These are phyloP conservation scores for Zygotorulaspora chibaensis DNA, from an alignment of 805 yeast species.

Conservation along the genomic window DNA sequence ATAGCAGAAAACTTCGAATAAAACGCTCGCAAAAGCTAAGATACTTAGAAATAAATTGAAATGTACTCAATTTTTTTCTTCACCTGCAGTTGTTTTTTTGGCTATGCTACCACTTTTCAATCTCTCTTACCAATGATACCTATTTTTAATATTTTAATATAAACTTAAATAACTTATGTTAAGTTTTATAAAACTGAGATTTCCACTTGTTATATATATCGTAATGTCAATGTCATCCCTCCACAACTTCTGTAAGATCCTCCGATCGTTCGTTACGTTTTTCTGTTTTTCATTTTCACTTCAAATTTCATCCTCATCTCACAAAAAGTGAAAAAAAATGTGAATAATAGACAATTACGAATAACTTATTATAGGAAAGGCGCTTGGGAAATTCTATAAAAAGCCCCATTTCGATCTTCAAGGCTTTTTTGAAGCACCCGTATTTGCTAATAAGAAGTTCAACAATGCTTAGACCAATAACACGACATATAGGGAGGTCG, in stretches of 20 bases:
- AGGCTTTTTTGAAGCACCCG: background rate
- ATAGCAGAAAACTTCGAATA: slow-evolving; percentile 33
- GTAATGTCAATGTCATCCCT: too few species aligned
- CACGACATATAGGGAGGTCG: slow-evolving; percentile 11
- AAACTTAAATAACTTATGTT: background rate
- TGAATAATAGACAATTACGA: background rate
- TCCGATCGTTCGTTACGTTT: background rate
- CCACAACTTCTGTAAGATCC: too few species aligned
- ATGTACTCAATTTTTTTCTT: background rate
- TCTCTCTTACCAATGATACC: background rate
- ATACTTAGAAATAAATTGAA: background rate
- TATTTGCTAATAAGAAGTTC: background rate
- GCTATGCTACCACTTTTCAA: background rate
- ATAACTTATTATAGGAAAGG: background rate
- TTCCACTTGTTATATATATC: background rate
- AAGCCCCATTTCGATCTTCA: too few species aligned
- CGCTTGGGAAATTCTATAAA: too few species aligned
- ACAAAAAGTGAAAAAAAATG: background rate
- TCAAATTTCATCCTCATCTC: background rate
- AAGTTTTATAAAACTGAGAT: background rate
- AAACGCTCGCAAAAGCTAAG: too few species aligned
- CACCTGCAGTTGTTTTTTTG: background rate
- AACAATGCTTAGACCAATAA: slow-evolving; percentile 14
- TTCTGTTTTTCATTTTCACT: background rate
- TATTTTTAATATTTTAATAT: background rate